phyloP scores from a whole-genome alignment of 2,329 filamentous ascomycete species.

The Talaromyces amestolkiae region DNA sequence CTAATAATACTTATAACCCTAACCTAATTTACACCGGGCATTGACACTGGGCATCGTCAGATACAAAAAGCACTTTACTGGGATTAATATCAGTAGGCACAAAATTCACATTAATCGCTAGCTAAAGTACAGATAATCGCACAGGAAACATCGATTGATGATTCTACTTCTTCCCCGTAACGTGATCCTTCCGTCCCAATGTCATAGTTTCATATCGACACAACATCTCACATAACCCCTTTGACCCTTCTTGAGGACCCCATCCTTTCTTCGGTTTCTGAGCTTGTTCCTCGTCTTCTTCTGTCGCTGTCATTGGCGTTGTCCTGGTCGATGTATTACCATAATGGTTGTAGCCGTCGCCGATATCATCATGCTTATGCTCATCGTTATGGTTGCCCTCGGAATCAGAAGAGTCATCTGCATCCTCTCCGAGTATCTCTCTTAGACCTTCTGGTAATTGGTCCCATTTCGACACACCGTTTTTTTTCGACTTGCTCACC shows the following conservation, averaged over 20 bases:
- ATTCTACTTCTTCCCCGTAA: background rate
- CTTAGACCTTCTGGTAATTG: conserved; percentile 28
- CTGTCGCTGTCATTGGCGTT: conserved; percentile 11
- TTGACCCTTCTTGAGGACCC: conserved; percentile 15
- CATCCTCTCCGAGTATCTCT: conserved; percentile 33
- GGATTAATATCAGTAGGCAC: too few species aligned
- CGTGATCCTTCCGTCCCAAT: conserved; percentile 33
- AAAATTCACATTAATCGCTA: background rate
- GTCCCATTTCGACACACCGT: conserved; percentile 10
- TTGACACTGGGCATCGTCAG: too few species aligned
- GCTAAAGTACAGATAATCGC: background rate
- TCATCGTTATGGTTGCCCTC: background rate
- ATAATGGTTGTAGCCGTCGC: conserved; percentile 20
- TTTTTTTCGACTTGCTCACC: conserved; percentile 21
- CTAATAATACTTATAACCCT: too few species aligned
- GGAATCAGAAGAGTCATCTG: background rate
- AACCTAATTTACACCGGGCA: too few species aligned
- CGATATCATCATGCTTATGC: conserved; percentile 6
- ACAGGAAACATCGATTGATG: background rate
- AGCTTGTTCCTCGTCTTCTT: background rate
- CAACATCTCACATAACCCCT: conserved; percentile 37
- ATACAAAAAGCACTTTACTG: too few species aligned
- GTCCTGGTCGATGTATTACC: background rate
- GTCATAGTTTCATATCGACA: conserved; percentile 40
- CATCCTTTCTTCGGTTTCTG: background rate